Base-by-base conservation (phyloP, 1,139 yeast genomes). In the Citeromyces hawaiiensis region DNA sequence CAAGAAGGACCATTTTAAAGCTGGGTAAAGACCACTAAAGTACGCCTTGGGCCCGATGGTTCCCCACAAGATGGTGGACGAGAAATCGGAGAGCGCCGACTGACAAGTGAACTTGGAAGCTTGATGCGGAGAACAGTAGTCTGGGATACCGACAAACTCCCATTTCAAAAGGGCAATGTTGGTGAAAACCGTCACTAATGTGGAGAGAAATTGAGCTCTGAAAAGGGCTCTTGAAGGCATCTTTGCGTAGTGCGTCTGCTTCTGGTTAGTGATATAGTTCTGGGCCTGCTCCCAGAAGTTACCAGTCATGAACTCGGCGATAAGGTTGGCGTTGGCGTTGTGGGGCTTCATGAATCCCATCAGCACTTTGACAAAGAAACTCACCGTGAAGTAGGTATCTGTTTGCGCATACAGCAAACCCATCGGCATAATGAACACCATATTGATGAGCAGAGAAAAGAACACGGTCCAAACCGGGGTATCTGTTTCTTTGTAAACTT, bases 21-120 rank as follows among this genome's bases (percentile, higher is more conserved):
- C 56, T 42, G 61, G 61, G 46, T 67, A 68, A 19, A 61, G 43
- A 35, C 54, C 48, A 11, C 61, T 59, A 45, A 71, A 71, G 39
- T 64, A 68, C 44, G 68, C 63, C 46, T 62, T 57, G 1, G 82
- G 79, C 2, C 82, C 83, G 47, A 76, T 69, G 9, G 72, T 71
- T 42, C 83, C 83, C 85, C 85, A 79, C 37, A 73, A 63, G 32
- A 78, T 67, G 3, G 77, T 68, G 6, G 83, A 75, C 39, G 65
- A 63, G 57, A 62, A 76, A 52, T 67, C 73, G 1, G 68, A 68
- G 25, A 58, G 59, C 8, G 67, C 66, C 21, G 57, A 56, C 3
- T 78, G 74, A 51, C 81, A 75, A 2, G 70, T 59, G 50, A 70
- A 72, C 23, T 59, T 57, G 27, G 61, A 59, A 3, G 48, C 44